Conservation (phyloP, 352 stramenopile genomes). For the Vaucheria bursata region DNA sequence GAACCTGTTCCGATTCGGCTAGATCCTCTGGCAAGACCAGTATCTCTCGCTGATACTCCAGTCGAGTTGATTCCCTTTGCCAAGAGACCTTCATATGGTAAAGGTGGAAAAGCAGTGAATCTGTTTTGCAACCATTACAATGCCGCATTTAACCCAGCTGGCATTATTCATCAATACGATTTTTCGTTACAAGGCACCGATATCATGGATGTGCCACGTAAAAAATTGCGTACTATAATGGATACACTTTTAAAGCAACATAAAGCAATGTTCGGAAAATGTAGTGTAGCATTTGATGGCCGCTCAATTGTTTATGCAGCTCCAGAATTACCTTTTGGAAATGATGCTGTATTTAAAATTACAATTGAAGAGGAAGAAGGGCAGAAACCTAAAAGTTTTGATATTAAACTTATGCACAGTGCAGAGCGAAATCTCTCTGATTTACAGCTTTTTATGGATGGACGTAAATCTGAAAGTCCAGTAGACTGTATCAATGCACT, state of each 20-base stretch:
- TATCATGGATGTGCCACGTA: conserved; percentile 23
- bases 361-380: background rate
- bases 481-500: background rate
- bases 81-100: background rate
- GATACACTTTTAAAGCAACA: background rate
- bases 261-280: background rate
- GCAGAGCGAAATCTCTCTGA: background rate
- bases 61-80: background rate
- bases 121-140: background rate
- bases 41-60: background rate
- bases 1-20: too few species aligned
- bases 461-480: background rate
- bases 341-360: background rate
- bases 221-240: too few species aligned
- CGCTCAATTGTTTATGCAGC: background rate
- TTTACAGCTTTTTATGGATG: background rate
- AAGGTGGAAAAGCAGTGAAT: background rate
- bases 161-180: conserved; percentile 39
- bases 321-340: background rate
- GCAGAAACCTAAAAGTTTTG: background rate
- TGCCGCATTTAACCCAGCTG: conserved; percentile 17
- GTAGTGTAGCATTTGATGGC: background rate
- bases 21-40: too few species aligned
- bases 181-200: conserved; percentile 35
- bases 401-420: background rate